Base-by-base conservation (phyloP, 495 filamentous ascomycete species). In the Penicillium taxi region DNA sequence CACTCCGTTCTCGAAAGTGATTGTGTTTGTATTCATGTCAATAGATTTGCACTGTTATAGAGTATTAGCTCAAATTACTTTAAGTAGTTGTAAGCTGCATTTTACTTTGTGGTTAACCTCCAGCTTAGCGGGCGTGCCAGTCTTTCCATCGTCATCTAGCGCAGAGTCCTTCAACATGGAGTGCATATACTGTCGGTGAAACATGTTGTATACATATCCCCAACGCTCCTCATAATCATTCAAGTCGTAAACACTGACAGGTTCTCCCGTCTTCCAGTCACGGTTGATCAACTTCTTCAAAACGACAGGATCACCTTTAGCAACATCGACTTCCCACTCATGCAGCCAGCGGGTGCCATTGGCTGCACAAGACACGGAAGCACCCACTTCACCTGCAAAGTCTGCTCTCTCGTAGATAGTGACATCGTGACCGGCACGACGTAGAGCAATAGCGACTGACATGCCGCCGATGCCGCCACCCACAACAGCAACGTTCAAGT, bases 391-490 rank as follows among this genome's bases (percentile, higher is more conserved):
- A 0, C 64, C 64, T 5, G 52, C 59, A 17, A 56, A 69, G 42
- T 69, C 63, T 3, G 56, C 48, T 18, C 51, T 56, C 27, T 69
- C 64, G 36, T 69, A 64, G 32, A 64, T 67, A 9, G 61, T 69
- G 9, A 84, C 80, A 3, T 59, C 45, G 48, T 83, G 79, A 23
- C 80, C 81, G n/a, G 78, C 70, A 16, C 81, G 72, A 8, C 69
- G 67, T 17, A 77, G 63, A 7, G 79, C 63, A 42, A 84, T 80
- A 1, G 78, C 77, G 2, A 73, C 72, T 7, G 73, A 72, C 30
- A 87, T 64, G 5, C 82, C 82, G n/a, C 77, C 77, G 21, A 86
- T 74, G 12, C 81, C 81, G 6, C 78, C 81, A 12, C 81, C 81
- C 14, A 82, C 63, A 2, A 86, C 66, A 19, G 75, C 66, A 33